Conservation (phyloP, 768 basidiomycete species). For the Rickenella mellea region DNA sequence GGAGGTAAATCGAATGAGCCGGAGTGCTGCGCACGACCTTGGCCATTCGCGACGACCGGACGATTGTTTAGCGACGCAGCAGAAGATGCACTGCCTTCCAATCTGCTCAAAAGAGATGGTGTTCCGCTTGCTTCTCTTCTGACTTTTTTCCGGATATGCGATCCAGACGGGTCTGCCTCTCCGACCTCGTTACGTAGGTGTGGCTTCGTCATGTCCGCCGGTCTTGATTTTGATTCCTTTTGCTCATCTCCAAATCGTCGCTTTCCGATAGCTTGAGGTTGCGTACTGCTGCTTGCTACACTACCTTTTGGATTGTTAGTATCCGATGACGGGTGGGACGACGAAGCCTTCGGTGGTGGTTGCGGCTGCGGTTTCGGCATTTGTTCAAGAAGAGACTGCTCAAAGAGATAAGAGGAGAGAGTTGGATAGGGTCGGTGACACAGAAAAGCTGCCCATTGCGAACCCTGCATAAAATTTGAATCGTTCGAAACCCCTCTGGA, state of each 20-base stretch:
- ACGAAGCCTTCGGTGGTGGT: conserved; percentile 11
- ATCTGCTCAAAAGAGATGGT: conserved; percentile 1
- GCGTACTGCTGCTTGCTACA: neutral
- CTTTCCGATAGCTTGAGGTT: too few relatives aligned
- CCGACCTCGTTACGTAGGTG: conserved; percentile 37
- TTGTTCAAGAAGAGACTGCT: conserved; percentile 35
- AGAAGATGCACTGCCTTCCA: neutral
- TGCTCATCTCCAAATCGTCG: too few relatives aligned
- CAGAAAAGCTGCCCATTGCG: conserved; percentile 35
- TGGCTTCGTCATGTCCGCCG: conserved; percentile 8
- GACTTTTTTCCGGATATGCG: neutral
- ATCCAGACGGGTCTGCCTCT: conserved; percentile 16
- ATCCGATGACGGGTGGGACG: conserved; percentile 1
- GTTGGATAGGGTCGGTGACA: conserved; percentile 29
- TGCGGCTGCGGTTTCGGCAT: too few relatives aligned
- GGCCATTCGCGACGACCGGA: too few relatives aligned
- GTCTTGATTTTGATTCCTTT: conserved; percentile 23
- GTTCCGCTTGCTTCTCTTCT: neutral
- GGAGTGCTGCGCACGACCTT: too few relatives aligned
- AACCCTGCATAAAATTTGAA: conserved; percentile 45
- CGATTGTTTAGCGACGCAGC: neutral
- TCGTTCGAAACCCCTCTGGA: conserved; percentile 13
- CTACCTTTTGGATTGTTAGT: conserved; percentile 14
- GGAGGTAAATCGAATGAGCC: too few relatives aligned
- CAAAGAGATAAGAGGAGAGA: conserved; percentile 29